Evolutionary conservation across 1,284 basidiomycete species (phyloP).

Genomic region (Sphaerobolus stellatus): DNA sequence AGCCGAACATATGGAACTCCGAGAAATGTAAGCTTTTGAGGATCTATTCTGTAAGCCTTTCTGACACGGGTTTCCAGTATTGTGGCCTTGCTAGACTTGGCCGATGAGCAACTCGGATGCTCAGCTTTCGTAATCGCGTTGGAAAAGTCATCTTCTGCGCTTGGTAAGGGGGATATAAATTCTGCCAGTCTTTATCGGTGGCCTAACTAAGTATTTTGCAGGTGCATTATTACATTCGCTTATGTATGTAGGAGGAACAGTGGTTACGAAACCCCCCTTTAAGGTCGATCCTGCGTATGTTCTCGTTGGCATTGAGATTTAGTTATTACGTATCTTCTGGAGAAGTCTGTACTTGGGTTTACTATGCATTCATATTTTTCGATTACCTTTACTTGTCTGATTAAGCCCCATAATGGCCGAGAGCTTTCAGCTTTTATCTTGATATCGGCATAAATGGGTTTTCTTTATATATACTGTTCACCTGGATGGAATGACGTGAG

Average conservation of each 20-base stretch:
- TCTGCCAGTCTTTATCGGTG: not conserved
- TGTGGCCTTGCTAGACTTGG: conserved; percentile 78
- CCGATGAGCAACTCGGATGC: conserved; percentile 74
- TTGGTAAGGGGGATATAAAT: conserved; percentile 34
- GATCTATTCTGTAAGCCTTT: conserved; percentile 7
- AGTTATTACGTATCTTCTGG: conserved; percentile 14
- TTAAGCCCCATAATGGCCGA: too few species aligned
- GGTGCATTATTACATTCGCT: conserved; percentile 68
- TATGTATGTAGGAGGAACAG: conserved; percentile 79
- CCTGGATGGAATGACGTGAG: too few species aligned
- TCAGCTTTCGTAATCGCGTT: conserved; percentile 74
- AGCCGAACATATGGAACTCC: conserved; percentile 68
- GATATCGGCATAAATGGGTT: too few species aligned
- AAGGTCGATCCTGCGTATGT: conserved; percentile 64
- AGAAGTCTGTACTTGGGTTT: too few species aligned
- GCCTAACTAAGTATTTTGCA: not conserved
- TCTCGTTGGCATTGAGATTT: conserved; percentile 77
- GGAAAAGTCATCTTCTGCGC: conserved; percentile 55
- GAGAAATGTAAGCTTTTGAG: conserved; percentile 62
- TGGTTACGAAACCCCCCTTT: conserved; percentile 75
- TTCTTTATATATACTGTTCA: too few species aligned
- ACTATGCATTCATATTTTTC: not conserved
- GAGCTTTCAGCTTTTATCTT: too few species aligned
- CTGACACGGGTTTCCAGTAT: conserved; percentile 46
- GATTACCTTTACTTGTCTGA: too few species aligned